These are phyloP conservation scores for Gliomastix tumulicola DNA, from an alignment of 2,329 filamentous ascomycete species.

Conservation along the genomic window DNA sequence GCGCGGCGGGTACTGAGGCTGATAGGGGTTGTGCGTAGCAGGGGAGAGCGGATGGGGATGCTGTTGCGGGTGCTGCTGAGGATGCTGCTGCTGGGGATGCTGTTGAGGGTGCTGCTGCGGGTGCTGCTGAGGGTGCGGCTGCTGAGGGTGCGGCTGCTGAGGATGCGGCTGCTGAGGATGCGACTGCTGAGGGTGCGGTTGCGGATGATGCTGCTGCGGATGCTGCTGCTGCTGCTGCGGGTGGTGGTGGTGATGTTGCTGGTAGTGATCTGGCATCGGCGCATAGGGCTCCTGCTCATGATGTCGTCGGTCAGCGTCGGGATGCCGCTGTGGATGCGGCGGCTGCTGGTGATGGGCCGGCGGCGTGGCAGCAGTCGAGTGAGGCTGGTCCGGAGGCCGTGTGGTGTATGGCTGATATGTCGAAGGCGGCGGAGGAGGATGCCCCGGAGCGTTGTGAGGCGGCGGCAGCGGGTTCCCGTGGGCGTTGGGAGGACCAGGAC, in stretches of 20 bases:
- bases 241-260: constrained; percentile 16
- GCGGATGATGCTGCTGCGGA: constrained; percentile 12
- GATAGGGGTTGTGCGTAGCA: constrained; percentile 35
- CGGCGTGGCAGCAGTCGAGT: constrained; percentile 19
- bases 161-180: constrained; percentile 35
- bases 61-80: constrained; percentile 8
- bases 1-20: constrained; percentile 32
- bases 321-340: constrained; percentile 20
- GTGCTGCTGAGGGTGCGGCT: constrained; percentile 33
- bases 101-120: constrained; percentile 12
- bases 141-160: constrained; percentile 32
- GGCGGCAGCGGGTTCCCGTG: constrained; percentile 11
- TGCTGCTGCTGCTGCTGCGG: constrained; percentile 11
- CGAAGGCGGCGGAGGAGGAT: constrained; percentile 18
- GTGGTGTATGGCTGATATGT: constrained; percentile 16
- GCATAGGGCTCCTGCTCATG: constrained; percentile 49
- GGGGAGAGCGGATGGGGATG: constrained; percentile 27
- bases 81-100: no score
- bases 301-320: constrained; percentile 45
- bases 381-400: constrained; percentile 22
- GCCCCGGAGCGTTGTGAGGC: constrained; percentile 8
- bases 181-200: constrained; percentile 18
- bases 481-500: constrained; percentile 21
- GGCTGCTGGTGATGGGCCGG: constrained; percentile 11
- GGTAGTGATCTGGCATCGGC: constrained; percentile 47